A percentile compares a stretch with the other conserved stretches of the same genome.
These are phyloP conservation scores for Coemansia sp. DNA, from an alignment of 192 early-diverging fungal species.

Conservation along the genomic window DNA sequence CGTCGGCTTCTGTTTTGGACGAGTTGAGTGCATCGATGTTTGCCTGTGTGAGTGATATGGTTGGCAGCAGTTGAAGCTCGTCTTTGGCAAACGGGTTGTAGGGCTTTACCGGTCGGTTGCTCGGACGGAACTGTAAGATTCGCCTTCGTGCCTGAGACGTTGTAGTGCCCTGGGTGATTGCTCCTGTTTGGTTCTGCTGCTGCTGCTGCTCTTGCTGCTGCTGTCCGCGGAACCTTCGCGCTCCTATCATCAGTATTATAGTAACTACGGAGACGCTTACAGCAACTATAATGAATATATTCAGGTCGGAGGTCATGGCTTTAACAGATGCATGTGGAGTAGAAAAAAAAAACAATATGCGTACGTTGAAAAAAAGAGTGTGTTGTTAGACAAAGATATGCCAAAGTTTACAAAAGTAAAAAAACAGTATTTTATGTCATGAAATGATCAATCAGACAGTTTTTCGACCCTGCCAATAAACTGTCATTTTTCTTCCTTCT, in stretches of 20 bases:
- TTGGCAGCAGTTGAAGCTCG: conserved; percentile 36
- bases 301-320: conserved; percentile 26
- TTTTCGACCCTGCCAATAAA: too few relatives aligned
- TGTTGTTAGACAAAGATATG: not conserved
- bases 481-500: too few relatives aligned
- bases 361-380: not conserved
- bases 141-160: not conserved
- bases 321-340: not conserved
- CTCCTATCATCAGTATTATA: conserved; percentile 14
- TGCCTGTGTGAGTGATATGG: conserved; percentile 11
- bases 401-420: not conserved
- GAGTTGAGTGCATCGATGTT: conserved; percentile 21
- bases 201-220: not conserved
- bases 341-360: not conserved
- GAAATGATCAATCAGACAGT: too few relatives aligned
- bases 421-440: not conserved
- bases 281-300: conserved; percentile 27
- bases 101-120: conserved; percentile 26
- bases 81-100: conserved; percentile 40
- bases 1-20: not conserved
- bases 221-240: conserved; percentile 23
- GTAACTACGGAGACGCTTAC: conserved; percentile 17
- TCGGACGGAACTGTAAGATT: conserved; percentile 22
- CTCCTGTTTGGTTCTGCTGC: not conserved
- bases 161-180: not conserved